These are phyloP conservation scores for Vitis hybrid DNA, from an alignment of 177 flowering plant genomes.

Conservation along the genomic window DNA sequence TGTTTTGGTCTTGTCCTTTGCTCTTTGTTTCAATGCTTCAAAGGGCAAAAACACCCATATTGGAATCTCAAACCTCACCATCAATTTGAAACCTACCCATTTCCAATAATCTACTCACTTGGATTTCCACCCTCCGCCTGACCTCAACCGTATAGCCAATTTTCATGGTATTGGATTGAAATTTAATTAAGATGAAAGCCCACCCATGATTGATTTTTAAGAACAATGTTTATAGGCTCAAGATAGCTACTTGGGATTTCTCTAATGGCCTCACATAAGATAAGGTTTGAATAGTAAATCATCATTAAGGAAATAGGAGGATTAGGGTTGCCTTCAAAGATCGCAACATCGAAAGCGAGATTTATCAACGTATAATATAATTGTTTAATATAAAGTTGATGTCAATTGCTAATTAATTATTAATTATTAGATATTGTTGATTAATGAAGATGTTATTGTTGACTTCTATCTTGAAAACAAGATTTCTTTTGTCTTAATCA, in stretches of 20 bases:
- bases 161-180: not conserved
- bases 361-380: not conserved
- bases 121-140: conserved; percentile 1
- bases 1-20: too few relatives aligned
- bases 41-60: not conserved
- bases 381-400: not conserved
- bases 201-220: conserved; percentile 14
- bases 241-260: conserved; percentile 19
- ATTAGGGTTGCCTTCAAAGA: conserved; percentile 7
- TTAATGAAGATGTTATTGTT: conserved; percentile 2
- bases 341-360: not conserved
- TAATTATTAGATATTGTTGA: not conserved
- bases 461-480: conserved; percentile 8
- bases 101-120: conserved; percentile 2
- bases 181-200: not conserved
- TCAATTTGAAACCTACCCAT: not conserved
- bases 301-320: not conserved
- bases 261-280: conserved; percentile 22
- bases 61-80: conserved; percentile 1
- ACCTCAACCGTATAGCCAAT: conserved; percentile 5
- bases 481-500: not conserved
- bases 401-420: not conserved
- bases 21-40: too few relatives aligned
- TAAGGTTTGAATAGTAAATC: conserved; percentile 27
- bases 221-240: conserved; percentile 1